phyloP scores from a whole-genome alignment of 768 basidiomycete genomes.

The Botryobasidium botryosum region DNA sequence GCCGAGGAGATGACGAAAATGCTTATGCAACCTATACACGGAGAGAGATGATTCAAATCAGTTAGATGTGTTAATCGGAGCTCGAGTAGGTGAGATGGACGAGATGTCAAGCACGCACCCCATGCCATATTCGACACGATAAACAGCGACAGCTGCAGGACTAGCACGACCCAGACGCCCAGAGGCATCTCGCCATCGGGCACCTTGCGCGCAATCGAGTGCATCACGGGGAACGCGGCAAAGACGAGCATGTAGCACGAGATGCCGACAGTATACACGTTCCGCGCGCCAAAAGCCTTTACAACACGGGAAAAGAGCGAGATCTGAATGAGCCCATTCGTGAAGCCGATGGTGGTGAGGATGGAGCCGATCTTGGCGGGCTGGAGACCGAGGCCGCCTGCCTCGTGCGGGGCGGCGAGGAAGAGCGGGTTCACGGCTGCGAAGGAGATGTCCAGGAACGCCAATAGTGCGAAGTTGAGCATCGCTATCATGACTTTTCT shows the following conservation, averaged over 20 bases:
- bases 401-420: slow-evolving; percentile 1
- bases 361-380: slow-evolving; percentile 3
- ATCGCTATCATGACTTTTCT: slow-evolving; percentile 36
- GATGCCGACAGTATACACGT: slow-evolving; percentile 2
- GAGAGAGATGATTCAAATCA: not conserved
- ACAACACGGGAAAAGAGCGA: too few relatives aligned
- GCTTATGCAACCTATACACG: slow-evolving; percentile 6
- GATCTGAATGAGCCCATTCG: too few relatives aligned
- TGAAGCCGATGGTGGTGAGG: too few relatives aligned
- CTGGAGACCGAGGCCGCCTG: slow-evolving; percentile 3
- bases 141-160: not conserved
- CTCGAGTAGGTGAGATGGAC: too few relatives aligned
- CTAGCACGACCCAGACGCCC: not conserved
- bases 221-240: slow-evolving; percentile 4
- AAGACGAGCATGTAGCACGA: slow-evolving; percentile 3
- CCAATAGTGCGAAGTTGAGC: slow-evolving; percentile 46
- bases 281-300: too few relatives aligned
- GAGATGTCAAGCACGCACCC: too few relatives aligned
- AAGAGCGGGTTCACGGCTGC: slow-evolving; percentile 42
- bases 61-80: not conserved
- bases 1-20: slow-evolving; percentile 10
- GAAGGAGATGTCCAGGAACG: slow-evolving; percentile 49
- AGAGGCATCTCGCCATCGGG: too few relatives aligned
- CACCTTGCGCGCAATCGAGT: slow-evolving; percentile 1
- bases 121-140: slow-evolving; percentile 3